Base-by-base conservation (phyloP, 2,329 filamentous ascomycete genomes). In the Clonostachys chloroleuca region DNA sequence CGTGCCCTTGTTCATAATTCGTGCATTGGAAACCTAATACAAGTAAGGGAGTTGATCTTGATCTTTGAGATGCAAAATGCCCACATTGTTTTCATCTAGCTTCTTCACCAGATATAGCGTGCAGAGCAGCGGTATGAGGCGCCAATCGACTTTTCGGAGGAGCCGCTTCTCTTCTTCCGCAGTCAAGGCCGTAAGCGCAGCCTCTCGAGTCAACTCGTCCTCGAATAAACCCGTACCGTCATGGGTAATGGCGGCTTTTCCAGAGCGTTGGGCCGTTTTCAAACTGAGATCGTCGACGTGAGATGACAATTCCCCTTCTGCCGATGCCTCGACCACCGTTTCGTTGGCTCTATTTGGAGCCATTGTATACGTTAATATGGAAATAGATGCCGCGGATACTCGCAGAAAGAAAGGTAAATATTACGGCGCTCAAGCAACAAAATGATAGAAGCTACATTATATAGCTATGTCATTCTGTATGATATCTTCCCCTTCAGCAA, bases 81-180 rank as follows among this genome's bases (percentile, higher is more conserved):
- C 36, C 36, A 39, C 36, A 12, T 39, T 39, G 12, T 39, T 39
- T 12, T 39, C 36, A n/a, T 39, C 36, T 12, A 39, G 36, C 36
- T 39, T 39, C 36, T n/a, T 39, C 36, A 39, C 36, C 5, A 39
- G 36, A 54, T 81, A 82, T 1, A 33, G 44, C 12, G 40, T 12
- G 12, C 12, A n/a, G 2, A 81, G 62, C 46, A 80, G 77, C 1
- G 81, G 81, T 55, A 87, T 65, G 16, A 86, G 58, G 40, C 81
- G 67, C 12, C 75, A 50, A 56, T 86, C 83, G 47, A 87, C 79
- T 63, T 85, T 86, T 45, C 75, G 68, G 52, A 76, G 69, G 51
- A 87, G 36, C 14, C 17, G 14, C 14, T 18, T n/a, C 36, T 39
- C 36, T 12, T 39, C 36, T 39, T 39, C 36, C 6, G 17, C 36